Percentiles rank a stretch among this genome's conserved stretches.
Conservation (phyloP, 352 stramenopile species). For the Pythium dissotocum region DNA sequence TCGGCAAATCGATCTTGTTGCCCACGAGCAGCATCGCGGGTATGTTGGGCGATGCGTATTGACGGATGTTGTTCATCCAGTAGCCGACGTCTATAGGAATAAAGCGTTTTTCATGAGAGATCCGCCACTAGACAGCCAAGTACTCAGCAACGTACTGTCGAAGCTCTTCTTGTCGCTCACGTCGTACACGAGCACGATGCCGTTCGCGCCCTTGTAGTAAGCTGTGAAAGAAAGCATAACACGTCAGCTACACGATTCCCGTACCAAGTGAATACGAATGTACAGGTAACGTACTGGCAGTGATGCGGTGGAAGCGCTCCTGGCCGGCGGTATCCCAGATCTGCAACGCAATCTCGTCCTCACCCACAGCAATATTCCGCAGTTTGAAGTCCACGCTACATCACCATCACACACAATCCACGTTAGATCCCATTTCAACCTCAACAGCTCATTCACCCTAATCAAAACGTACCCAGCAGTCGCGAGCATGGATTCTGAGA, state of each 20-base stretch:
- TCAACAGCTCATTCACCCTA: background rate
- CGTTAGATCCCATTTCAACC: background rate
- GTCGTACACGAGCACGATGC: constrained; percentile 94
- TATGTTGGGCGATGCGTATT: constrained; percentile 78
- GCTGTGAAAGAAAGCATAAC: constrained; percentile 39
- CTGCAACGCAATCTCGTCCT: constrained; percentile 90
- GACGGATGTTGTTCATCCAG: constrained; percentile 96
- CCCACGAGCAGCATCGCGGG: constrained; percentile 87
- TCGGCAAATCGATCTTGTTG: constrained; percentile 93
- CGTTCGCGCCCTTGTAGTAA: constrained; percentile 94
- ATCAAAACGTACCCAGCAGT: constrained; percentile 82
- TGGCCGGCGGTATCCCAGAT: constrained; percentile 96
- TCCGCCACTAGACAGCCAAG: background rate
- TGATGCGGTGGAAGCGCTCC: constrained; percentile 94
- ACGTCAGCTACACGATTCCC: background rate
- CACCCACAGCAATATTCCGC: constrained; percentile 78
- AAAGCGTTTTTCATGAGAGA: background rate
- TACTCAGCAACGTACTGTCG: constrained; percentile 70
- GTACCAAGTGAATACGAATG: background rate
- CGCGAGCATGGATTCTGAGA: constrained; percentile 88
- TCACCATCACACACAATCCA: constrained; percentile 6
- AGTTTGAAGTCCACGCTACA: constrained; percentile 93
- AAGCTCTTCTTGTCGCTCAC: constrained; percentile 91
- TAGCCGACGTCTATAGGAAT: constrained; percentile 86
- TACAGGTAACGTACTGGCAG: constrained; percentile 65